Percentiles rank a stretch among this genome's conserved stretches.
Conservation (phyloP, 495 filamentous ascomycete genomes). For the Talaromyces wortmannii region DNA sequence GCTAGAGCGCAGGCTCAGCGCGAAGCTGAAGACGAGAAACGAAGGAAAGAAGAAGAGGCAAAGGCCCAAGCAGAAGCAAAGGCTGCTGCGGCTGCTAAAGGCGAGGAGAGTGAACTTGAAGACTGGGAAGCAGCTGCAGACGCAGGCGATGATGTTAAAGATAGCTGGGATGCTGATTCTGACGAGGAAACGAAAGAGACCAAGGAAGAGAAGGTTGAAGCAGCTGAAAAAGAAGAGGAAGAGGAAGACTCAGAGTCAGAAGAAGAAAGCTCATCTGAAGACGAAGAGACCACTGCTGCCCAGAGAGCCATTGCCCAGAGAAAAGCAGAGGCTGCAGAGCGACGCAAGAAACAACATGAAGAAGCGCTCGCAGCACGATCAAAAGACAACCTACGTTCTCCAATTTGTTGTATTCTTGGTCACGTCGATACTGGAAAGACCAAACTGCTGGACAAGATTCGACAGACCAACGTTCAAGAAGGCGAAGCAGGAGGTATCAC, state of each 20-base stretch:
- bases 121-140: slow-evolving; percentile 89
- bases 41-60: slow-evolving; percentile 55
- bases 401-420: slow-evolving; percentile 98
- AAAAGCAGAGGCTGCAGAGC: slow-evolving; percentile 87
- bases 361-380: slow-evolving; percentile 88
- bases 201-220: slow-evolving; percentile 28
- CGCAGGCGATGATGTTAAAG: slow-evolving; percentile 73
- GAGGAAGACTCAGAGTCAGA: slow-evolving; percentile 46
- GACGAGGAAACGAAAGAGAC: slow-evolving; percentile 63
- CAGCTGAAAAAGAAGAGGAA: slow-evolving; percentile 13
- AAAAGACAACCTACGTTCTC: slow-evolving; percentile 89
- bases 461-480: slow-evolving; percentile 98
- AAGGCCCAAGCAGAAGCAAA: slow-evolving; percentile 54
- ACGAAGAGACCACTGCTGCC: slow-evolving; percentile 63
- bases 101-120: slow-evolving; percentile 53
- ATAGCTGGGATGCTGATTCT: slow-evolving; percentile 87
- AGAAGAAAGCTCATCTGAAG: slow-evolving; percentile 51
- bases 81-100: slow-evolving; percentile 47
- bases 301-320: slow-evolving; percentile 61
- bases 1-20: slow-evolving; percentile 53
- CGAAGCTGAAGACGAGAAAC: slow-evolving; percentile 66
- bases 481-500: slow-evolving; percentile 99
- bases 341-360: slow-evolving; percentile 81
- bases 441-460: slow-evolving; percentile 96
- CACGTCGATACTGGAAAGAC: slow-evolving; percentile 99